Evolutionary conservation across 148 eudicot species (phyloP).

Genomic region (Vaccinium myrtillus): DNA sequence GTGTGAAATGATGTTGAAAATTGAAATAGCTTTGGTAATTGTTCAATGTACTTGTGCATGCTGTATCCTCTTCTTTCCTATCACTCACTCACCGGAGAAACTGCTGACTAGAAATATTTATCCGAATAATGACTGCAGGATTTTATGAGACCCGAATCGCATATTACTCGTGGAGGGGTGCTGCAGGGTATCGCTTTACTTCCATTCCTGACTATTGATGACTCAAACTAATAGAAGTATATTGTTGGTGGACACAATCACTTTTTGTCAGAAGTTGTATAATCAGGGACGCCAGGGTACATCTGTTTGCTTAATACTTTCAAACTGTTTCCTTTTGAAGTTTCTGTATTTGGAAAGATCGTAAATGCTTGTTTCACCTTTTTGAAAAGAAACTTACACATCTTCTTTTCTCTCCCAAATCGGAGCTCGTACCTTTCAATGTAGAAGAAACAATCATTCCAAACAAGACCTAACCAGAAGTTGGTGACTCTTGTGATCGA

Average conservation of each 20-base stretch:
- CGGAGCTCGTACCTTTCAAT: no score
- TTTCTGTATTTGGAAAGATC: not conserved
- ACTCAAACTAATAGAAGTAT: not conserved
- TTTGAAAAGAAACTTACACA: no score
- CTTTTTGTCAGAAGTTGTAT: not conserved
- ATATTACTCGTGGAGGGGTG: conserved; percentile 98
- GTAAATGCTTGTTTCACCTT: not conserved
- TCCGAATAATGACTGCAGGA: conserved; percentile 48
- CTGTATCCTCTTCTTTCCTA: not conserved
- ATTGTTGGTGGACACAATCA: not conserved
- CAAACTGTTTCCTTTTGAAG: not conserved
- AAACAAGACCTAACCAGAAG: no score
- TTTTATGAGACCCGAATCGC: conserved; percentile 95
- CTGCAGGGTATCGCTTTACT: conserved; percentile 81
- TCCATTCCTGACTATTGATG: conserved; percentile 80
- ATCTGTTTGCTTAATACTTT: conserved; percentile 7
- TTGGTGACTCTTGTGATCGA: no score
- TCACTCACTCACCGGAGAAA: conserved; percentile 6
- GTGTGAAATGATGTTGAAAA: not conserved
- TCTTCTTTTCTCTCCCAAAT: no score
- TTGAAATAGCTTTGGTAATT: not conserved
- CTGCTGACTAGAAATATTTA: conserved; percentile 1
- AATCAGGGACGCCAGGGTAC: not conserved
- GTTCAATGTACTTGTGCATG: not conserved
- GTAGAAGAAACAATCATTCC: no score